Percentiles rank a stretch among this genome's conserved stretches.
These are phyloP conservation scores for Aspergillus egyptiacus DNA, from an alignment of 495 filamentous ascomycete genomes.

Conservation along the genomic window DNA sequence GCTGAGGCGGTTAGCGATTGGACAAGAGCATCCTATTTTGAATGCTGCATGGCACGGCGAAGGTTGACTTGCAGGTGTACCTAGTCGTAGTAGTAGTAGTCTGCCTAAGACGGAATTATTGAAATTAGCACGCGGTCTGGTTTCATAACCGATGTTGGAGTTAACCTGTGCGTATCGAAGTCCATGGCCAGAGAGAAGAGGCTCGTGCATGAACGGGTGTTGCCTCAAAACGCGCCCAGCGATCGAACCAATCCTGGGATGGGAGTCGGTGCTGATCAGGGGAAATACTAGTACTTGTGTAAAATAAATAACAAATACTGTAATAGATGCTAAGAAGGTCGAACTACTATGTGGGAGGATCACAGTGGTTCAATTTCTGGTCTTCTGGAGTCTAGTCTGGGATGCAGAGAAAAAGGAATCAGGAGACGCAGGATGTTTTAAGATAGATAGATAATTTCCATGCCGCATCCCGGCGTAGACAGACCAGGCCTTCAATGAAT, in stretches of 20 bases:
- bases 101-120: too few species aligned
- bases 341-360: constrained; percentile 4
- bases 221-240: constrained; percentile 10
- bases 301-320: not conserved
- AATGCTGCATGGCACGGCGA: constrained; percentile 10
- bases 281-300: constrained; percentile 3
- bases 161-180: too few species aligned
- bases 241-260: not conserved
- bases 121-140: not conserved
- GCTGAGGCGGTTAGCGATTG: constrained; percentile 24
- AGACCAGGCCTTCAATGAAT: too few species aligned
- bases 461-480: too few species aligned
- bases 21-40: constrained; percentile 15
- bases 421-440: too few species aligned
- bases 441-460: too few species aligned
- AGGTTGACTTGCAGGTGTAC: constrained; percentile 8
- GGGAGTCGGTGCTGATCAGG: constrained; percentile 7
- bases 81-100: too few species aligned
- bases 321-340: not conserved
- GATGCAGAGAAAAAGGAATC: not conserved
- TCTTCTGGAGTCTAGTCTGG: not conserved
- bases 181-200: constrained; percentile 2
- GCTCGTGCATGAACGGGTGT: constrained; percentile 20
- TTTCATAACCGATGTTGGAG: too few species aligned
- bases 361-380: constrained; percentile 1